These are phyloP conservation scores for Penicillium paneum DNA, from an alignment of 2,329 filamentous ascomycete species.

Conservation along the genomic window DNA sequence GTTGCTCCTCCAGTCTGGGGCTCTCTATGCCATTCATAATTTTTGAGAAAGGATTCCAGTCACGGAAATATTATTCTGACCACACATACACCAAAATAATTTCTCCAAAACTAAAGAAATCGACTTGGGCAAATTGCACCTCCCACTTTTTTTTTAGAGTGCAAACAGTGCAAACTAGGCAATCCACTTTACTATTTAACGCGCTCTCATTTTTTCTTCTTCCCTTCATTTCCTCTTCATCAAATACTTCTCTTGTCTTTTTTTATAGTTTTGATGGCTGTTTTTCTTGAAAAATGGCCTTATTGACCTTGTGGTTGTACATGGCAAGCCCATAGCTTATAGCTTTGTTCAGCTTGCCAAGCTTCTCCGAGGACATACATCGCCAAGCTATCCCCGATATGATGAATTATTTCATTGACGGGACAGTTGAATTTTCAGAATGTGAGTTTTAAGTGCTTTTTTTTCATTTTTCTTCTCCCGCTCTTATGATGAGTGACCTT, in stretches of 20 bases:
- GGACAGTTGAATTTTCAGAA: not conserved
- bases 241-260: not conserved
- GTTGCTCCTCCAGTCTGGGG: slow-evolving; percentile 30
- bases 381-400: not conserved
- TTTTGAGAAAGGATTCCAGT: not conserved
- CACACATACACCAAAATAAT: not conserved
- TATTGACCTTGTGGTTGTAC: not conserved
- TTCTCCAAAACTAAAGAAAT: not conserved
- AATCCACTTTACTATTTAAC: slow-evolving; percentile 13
- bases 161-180: slow-evolving; percentile 21
- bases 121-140: slow-evolving; percentile 1
- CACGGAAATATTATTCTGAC: not conserved
- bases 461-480: not conserved
- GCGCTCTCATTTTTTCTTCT: slow-evolving; percentile 4
- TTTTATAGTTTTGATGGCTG: not conserved
- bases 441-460: slow-evolving; percentile 7
- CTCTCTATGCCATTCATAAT: slow-evolving; percentile 34
- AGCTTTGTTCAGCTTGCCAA: slow-evolving; percentile 75
- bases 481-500: slow-evolving; percentile 12
- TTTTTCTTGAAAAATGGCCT: not conserved
- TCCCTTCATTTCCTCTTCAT: not conserved
- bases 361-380: slow-evolving; percentile 41
- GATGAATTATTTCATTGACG: not conserved
- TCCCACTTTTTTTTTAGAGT: slow-evolving; percentile 19
- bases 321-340: slow-evolving; percentile 29